Evolutionary conservation across 1,139 yeast species (phyloP).

Genomic region (Zygosaccharomyces sapae): DNA sequence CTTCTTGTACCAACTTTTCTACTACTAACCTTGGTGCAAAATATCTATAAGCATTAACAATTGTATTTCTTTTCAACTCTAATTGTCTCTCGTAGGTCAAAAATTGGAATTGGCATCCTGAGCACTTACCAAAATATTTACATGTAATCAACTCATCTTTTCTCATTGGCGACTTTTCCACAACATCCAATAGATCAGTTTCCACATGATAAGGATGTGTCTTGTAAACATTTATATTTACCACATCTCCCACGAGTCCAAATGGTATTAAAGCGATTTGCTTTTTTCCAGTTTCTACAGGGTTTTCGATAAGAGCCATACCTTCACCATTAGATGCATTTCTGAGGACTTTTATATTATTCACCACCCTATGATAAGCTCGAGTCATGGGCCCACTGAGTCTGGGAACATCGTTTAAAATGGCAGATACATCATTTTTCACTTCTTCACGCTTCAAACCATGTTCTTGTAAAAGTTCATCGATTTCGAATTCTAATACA

Average conservation of each 20-base stretch:
- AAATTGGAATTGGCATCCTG: slow-evolving; percentile 91
- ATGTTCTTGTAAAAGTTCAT: slow-evolving; percentile 48
- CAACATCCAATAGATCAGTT: slow-evolving; percentile 62
- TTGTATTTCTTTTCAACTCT: slow-evolving; percentile 65
- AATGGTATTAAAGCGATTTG: slow-evolving; percentile 69
- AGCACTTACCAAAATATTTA: slow-evolving; percentile 73
- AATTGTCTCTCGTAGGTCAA: slow-evolving; percentile 70
- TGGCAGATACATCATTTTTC: slow-evolving; percentile 57
- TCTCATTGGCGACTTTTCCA: slow-evolving; percentile 44
- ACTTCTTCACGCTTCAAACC: slow-evolving; percentile 47
- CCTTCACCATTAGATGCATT: slow-evolving; percentile 82
- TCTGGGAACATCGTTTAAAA: slow-evolving; percentile 56
- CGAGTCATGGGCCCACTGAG: slow-evolving; percentile 37
- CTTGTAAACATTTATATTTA: slow-evolving; percentile 64
- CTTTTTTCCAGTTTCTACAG: slow-evolving; percentile 41
- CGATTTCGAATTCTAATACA: slow-evolving; percentile 69
- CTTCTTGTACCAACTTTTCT: slow-evolving; percentile 49
- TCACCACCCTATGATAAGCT: slow-evolving; percentile 55
- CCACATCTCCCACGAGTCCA: slow-evolving; percentile 81
- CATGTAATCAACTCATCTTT: slow-evolving; percentile 59
- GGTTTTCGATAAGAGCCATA: slow-evolving; percentile 57
- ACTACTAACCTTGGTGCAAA: slow-evolving; percentile 54
- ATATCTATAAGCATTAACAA: slow-evolving; percentile 74
- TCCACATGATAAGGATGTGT: slow-evolving; percentile 75
- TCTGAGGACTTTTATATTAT: slow-evolving; percentile 52